Evolutionary conservation across 768 basidiomycete genomes (phyloP), one percentile per base, ranked within the genome.

Genomic region (Rubroboletus pulcherrimus): DNA sequence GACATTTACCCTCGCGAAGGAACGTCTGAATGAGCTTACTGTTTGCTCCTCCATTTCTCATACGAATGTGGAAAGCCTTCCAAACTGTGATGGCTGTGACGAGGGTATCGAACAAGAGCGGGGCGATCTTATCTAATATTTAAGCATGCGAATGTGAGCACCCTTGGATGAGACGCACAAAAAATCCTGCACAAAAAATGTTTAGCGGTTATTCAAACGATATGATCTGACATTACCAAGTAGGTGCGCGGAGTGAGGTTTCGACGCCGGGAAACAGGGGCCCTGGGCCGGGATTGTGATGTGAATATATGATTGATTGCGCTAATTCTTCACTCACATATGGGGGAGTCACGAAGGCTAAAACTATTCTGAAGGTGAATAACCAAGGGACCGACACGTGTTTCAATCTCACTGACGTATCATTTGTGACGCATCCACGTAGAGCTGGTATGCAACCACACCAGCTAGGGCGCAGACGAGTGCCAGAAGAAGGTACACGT

Each of bases 11-110:
- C 77, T 91, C 89, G 49, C 87, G 86, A 61, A 91, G 77, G 71
- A 91, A 91, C 33, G 89, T 91, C 66, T 91, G 89, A 52, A 91
- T 90, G 42, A 91, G 80, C 43, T 84, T 80, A 67, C 87, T 91
- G 63, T 82, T 90, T 37, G 88, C 83, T 19, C 86, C 85, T 31
- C 88, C 88, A 58, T 83, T 89, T 58, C 81, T 81, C 61, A 86
- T 79, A 53, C 88, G 85, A 61, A 91, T 91, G 55, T 78, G 77
- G 68, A 91, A 82, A 39, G 89, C 89, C 65, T 90, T 89, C 77
- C 81, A 81, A 53, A 91, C 79, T 7, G 89, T 91, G 83, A 91
- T 89, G 54, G 81, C 78, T 4, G 89, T 91, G 54, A 91, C 84
- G 30, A 91, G 74, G 7, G 89, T 89, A 66, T 91, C 89, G 63